Percentiles rank a stretch among this genome's conserved stretches.
These are phyloP conservation scores for Syzygium jambos DNA, from an alignment of 345 rosid genomes.

Conservation along the genomic window DNA sequence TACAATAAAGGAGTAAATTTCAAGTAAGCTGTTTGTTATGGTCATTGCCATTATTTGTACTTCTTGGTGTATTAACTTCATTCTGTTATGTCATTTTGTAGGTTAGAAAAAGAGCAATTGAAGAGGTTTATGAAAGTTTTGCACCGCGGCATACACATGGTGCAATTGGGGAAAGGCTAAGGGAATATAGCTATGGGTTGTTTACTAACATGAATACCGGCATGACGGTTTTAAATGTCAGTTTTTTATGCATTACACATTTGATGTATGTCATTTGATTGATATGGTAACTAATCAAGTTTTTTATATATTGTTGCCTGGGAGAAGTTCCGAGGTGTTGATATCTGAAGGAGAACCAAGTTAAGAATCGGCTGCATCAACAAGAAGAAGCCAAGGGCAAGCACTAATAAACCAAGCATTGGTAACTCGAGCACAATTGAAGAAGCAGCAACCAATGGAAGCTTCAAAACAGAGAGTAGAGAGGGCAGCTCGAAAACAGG, in stretches of 20 bases:
- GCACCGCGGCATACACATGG: neutral
- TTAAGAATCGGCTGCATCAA: neutral
- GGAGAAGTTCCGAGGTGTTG: neutral
- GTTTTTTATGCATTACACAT: neutral
- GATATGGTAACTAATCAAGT: neutral
- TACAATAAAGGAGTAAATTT: neutral
- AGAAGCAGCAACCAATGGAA: too few relatives aligned
- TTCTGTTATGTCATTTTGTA: neutral
- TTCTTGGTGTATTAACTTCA: neutral
- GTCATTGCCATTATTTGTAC: neutral
- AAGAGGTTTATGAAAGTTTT: neutral
- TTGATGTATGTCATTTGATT: neutral
- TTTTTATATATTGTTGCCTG: neutral
- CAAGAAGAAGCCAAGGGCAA: neutral
- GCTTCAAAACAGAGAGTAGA: neutral
- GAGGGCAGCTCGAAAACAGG: neutral
- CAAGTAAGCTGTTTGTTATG: neutral
- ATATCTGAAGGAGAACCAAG: neutral
- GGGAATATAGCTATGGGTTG: neutral
- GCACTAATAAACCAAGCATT: neutral
- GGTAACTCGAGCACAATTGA: neutral
- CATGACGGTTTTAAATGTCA: neutral
- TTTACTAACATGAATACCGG: neutral
- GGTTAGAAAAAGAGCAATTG: neutral
- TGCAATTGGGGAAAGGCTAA: neutral